Conservation (phyloP, 164 flowering plant genomes). For the Annona cherimola region DNA sequence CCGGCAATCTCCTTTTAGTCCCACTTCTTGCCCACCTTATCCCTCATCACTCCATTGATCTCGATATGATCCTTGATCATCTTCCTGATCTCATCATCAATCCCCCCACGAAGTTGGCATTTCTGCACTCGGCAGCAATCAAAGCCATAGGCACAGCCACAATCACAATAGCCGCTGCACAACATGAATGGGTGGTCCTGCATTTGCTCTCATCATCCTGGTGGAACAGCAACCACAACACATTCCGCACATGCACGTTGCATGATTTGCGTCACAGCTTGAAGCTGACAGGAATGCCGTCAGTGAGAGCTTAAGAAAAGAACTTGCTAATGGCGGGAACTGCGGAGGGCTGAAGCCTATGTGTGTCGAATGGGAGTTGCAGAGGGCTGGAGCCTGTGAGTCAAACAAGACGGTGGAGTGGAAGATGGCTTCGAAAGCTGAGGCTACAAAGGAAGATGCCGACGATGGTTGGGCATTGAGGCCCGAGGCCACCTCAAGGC, state of each 20-base stretch:
- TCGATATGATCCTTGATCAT: slow-evolving; percentile 89
- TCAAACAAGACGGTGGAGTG: not conserved
- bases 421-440: slow-evolving; percentile 22
- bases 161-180: slow-evolving; percentile 15
- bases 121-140: not conserved
- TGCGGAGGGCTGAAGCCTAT: slow-evolving; percentile 77
- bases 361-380: slow-evolving; percentile 23
- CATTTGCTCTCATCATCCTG: slow-evolving; percentile 48
- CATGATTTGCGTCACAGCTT: slow-evolving; percentile 89
- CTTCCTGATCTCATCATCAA: slow-evolving; percentile 19
- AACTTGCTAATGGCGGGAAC: slow-evolving; percentile 24
- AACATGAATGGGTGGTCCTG: slow-evolving; percentile 10
- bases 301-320: slow-evolving; percentile 5
- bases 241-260: slow-evolving; percentile 63
- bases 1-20: slow-evolving; percentile 72
- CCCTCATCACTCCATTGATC: slow-evolving; percentile 57
- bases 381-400: slow-evolving; percentile 4
- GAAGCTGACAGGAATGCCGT: slow-evolving; percentile 45
- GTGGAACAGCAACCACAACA: slow-evolving; percentile 54
- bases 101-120: not conserved
- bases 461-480: slow-evolving; percentile 6
- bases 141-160: not conserved
- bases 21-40: slow-evolving; percentile 14
- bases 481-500: slow-evolving; percentile 28
- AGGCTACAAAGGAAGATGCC: slow-evolving; percentile 4